Evolutionary conservation across 495 filamentous ascomycete species (phyloP), one percentile per base, ranked within the genome.

Genomic region (Podospora appendiculata): DNA sequence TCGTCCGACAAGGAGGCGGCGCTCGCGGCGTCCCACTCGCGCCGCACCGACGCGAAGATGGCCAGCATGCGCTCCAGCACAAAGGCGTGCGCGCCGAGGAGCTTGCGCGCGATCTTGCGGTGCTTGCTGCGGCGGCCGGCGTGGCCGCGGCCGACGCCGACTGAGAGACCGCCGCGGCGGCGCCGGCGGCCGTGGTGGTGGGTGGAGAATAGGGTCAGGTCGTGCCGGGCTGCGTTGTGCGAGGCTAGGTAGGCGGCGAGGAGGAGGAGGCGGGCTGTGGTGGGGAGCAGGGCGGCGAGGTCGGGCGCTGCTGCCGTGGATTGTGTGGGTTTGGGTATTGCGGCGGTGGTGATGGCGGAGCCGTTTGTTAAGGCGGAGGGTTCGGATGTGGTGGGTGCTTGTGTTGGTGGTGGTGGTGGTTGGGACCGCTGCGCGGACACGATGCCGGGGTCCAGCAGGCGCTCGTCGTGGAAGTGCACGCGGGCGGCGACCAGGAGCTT

Each of bases 161-260:
- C 62, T 13, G 60, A 44, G 12, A 58, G 52, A 1, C 66, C 65
- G 36, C 73, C 68, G 39, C 70, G 58, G 1, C 70, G 65, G 4
- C 59, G 53, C 10, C 63, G 80, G 5, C 66, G 61, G 8, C 73
- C 66, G 17, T 87, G 81, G 49, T 83, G 82, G 62, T 82, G 78
- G 50, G 90, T 94, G 50, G 85, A 91, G 74, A 98, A 97, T 61
- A 91, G 84, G 32, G 83, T 77, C 2, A 82, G 75, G 66, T 98
- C 93, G 38, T 86, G 79, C 41, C 82, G 73, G 14, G 89, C 76
- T 0, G 88, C 83, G 61, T 88, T 97, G 71, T 91, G 88, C 4
- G 90, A 95, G 53, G 92, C 89, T 5, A 98, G 81, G 69, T 96
- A 98, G 17, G 91, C 84, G 45, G 90, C 87, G 38, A 92, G 79